Evolutionary conservation across 768 basidiomycete species (phyloP), one percentile per base, ranked within the genome.

Genomic region (Tremella fuciformis): DNA sequence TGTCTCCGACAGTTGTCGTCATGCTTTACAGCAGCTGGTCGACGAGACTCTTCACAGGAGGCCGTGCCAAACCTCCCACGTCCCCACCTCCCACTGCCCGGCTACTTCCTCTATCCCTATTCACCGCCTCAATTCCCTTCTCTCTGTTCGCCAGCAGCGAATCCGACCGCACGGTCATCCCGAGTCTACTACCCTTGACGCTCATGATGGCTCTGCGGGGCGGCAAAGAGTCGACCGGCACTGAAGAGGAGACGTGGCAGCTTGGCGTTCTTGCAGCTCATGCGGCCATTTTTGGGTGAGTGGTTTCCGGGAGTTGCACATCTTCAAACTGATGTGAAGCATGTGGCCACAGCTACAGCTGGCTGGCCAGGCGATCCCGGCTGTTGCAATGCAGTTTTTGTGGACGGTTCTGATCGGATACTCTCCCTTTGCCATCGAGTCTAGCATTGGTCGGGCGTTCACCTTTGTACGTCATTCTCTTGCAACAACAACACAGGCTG

Each of bases 141-240:
- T 97, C 94, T 79, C 80, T 97, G 29, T 93, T 94, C 80, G 92
- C 91, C 6, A 94, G 94, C 77, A 92, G 96, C 70, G 92, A 93
- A 39, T 93, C 96, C 76, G 93, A 97, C 76, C 97, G 96, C 80
- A 86, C 87, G 2, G 88, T 97, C 40, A 73, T 96, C 16, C 71
- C 97, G 0, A 91, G 92, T 2, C 80, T 98, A 19, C 76, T 97
- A 63, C 93, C 93, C 0, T 79, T 92, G 25, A 89, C 86, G 0
- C 80, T 97, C 16, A 80, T 93, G 15, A 80, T 93, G 53, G 41
- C 60, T 13, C 16, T 67, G 2, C 25, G 69, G 55, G 62, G 70
- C 44, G 53, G 72, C 39, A 34, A 58, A 49, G 64, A 60, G 24
- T 41, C 47, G 9, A 21, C 57, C 46, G 26, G 57, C 29, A 55